These are phyloP conservation scores for Didymella arachidicola DNA, from an alignment of 2,329 filamentous ascomycete genomes.

Conservation along the genomic window DNA sequence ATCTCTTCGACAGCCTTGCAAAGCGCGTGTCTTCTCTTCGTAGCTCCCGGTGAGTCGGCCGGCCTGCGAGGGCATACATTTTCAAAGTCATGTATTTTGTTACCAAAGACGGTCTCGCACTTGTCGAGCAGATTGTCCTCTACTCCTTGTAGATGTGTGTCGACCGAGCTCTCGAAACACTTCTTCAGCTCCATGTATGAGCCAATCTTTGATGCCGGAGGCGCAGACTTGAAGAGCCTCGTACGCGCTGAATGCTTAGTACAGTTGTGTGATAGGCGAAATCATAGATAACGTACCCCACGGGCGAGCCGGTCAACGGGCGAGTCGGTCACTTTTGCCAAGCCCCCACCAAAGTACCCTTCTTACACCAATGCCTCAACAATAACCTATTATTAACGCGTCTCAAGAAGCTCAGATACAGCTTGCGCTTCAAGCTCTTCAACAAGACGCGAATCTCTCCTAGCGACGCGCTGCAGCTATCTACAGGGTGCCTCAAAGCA, in stretches of 20 bases:
- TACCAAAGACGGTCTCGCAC: background rate
- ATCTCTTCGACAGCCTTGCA: background rate
- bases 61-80: background rate
- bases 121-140: background rate
- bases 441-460: too few relatives aligned
- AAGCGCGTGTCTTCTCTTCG: slow-evolving; percentile 2
- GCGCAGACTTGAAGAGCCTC: background rate
- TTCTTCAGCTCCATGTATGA: slow-evolving; percentile 4
- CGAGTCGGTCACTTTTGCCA: too few relatives aligned
- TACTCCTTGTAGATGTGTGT: background rate
- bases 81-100: background rate
- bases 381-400: too few relatives aligned
- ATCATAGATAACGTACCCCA: background rate
- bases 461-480: too few relatives aligned
- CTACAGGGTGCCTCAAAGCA: too few relatives aligned
- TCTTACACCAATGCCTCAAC: too few relatives aligned
- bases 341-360: too few relatives aligned
- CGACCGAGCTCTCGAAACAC: background rate
- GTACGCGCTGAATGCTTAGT: background rate
- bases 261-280: background rate
- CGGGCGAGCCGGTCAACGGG: too few relatives aligned
- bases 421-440: too few relatives aligned
- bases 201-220: background rate
- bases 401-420: too few relatives aligned
- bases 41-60: background rate